Conservation (phyloP, 345 rosid genomes). For the Bruguiera sexangula region DNA sequence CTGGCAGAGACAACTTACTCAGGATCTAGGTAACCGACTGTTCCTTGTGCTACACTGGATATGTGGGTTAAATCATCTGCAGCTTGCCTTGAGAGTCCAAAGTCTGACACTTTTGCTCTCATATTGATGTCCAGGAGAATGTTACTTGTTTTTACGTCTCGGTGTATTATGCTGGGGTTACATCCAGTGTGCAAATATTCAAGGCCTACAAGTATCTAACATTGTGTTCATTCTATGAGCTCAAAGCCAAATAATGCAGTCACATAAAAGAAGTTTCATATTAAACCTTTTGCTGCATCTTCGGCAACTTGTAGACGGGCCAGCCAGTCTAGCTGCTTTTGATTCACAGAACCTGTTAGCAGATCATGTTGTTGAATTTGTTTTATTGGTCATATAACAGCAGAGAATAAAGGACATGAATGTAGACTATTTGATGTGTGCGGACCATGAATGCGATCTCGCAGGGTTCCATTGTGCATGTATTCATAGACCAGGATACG, state of each 20-base stretch:
- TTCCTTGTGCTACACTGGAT: conserved; percentile 91
- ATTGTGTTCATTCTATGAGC: conserved; percentile 21
- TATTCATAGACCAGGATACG: conserved; percentile 82
- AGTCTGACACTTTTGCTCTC: conserved; percentile 97
- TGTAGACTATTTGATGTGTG: neutral
- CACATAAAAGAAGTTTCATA: conserved; percentile 7
- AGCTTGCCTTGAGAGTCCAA: conserved; percentile 94
- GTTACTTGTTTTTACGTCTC: conserved; percentile 95
- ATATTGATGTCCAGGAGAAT: conserved; percentile 84
- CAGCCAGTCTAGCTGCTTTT: conserved; percentile 65
- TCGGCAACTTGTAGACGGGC: conserved; percentile 75
- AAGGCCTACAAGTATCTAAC: conserved; percentile 68
- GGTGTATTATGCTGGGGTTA: conserved; percentile 88
- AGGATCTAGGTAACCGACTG: conserved; percentile 95
- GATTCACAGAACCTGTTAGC: conserved; percentile 53
- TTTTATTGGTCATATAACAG: conserved; percentile 2
- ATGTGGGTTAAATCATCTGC: conserved; percentile 88
- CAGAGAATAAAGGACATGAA: neutral
- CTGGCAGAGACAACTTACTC: conserved; percentile 48
- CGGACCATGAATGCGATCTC: conserved; percentile 80
- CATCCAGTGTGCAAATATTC: conserved; percentile 97
- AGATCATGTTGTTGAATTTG: conserved; percentile 6
- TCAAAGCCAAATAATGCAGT: conserved; percentile 2
- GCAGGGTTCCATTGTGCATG: conserved; percentile 92
- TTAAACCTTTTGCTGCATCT: conserved; percentile 92